Evolutionary conservation across 1,284 basidiomycete genomes (phyloP), one percentile per base, ranked within the genome.

Genomic region (Papiliotrema nemorosa): DNA sequence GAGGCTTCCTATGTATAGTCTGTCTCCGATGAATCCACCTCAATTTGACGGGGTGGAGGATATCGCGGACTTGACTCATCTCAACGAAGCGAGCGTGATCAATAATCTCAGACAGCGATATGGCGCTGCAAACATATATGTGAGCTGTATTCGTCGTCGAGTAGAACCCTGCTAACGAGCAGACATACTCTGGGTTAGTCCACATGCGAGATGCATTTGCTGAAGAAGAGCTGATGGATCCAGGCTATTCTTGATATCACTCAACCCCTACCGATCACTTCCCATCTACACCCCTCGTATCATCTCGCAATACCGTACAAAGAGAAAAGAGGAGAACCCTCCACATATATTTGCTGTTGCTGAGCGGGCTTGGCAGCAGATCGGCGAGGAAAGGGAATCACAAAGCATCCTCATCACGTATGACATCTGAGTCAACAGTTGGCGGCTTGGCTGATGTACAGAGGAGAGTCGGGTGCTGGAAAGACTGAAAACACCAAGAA

Each of bases 401-500:
- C 96, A 99, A 76, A 94, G 90, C 67, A 91, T 99, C 56, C 82
- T 99, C 46, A 97, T 99, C 76, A 98, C 94, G 87, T 92, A 74
- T 36, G 88, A n/a, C n/a, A n/a, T n/a, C n/a, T n/a, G n/a, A n/a
- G n/a, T n/a, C n/a, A n/a, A n/a, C n/a, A n/a, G n/a, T n/a, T n/a
- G n/a, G n/a, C n/a, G n/a, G n/a, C n/a, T 31, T 31, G 54, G 64
- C 26, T 55, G 46, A 22, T 4, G 26, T 20, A 13, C 64, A 94
- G 90, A 3, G 96, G 96, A 49, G 96, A 98, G 79, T 98, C 96
- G 3, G 96, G 96, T 37, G 96, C 96, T 1, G 96, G 96, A 40
- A 99, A 98, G 80, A 99, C 96, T 1, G 96, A 98, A 73, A 98
- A 94, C 76, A 99, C 96, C 14, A 98, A 99, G 81, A 97, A 97